Evolutionary conservation across 129 eudicot species (phyloP).

Genomic region (Centrapalus pauciflorus): DNA sequence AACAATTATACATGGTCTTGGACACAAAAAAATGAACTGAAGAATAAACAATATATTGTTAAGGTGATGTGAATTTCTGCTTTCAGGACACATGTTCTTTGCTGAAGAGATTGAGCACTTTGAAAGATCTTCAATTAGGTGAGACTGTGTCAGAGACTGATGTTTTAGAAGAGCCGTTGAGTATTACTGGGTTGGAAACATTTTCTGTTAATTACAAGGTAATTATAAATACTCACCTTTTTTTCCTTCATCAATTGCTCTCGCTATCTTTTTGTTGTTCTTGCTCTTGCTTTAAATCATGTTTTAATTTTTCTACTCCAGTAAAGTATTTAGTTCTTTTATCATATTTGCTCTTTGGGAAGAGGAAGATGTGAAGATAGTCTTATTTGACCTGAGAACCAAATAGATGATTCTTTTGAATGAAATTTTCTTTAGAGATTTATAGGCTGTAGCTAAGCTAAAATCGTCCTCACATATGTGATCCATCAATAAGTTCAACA

Average conservation of each 20-base stretch:
- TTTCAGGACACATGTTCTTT: constrained; percentile 77
- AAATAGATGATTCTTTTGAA: too few species aligned
- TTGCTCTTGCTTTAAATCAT: neutral
- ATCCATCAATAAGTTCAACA: neutral
- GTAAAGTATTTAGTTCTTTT: neutral
- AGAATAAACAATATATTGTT: neutral
- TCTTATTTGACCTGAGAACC: neutral
- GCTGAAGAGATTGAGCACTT: constrained; percentile 68
- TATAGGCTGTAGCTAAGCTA: too few species aligned
- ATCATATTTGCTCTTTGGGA: too few species aligned
- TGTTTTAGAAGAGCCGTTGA: constrained; percentile 67
- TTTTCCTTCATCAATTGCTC: neutral
- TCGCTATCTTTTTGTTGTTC: neutral
- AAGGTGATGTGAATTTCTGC: neutral
- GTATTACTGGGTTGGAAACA: constrained; percentile 90
- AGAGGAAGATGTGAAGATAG: neutral
- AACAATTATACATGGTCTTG: neutral
- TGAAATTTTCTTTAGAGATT: neutral
- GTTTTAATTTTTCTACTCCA: neutral
- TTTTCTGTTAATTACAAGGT: constrained; percentile 93
- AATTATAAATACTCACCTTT: constrained; percentile 3
- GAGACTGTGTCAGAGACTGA: constrained; percentile 39
- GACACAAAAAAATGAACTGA: neutral
- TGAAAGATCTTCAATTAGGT: constrained; percentile 71
- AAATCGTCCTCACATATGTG: neutral